Evolutionary conservation across 208 protist genomes (phyloP), one percentile per base, ranked within the genome.

Genomic region (Leishmania aethiopica): DNA sequence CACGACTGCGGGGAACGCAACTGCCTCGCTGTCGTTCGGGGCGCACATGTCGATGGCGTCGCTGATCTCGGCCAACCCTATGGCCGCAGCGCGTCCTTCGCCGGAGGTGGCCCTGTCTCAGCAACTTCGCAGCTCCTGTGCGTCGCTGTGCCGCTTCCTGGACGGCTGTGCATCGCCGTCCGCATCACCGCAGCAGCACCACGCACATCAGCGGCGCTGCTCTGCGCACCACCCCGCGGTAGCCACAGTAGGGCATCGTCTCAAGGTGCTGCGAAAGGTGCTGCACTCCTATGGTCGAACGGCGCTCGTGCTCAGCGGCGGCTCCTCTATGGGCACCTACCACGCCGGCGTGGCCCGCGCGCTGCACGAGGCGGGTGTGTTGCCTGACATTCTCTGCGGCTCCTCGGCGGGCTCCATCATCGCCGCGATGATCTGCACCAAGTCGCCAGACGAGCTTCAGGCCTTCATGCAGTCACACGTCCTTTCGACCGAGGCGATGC

Each of bases 221-320:
- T 37, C 55, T 4, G 70, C 19, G 37, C 19, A 64, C 22, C 7
- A n/a, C 6, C 32, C 47, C 3, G 8, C 60, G 42, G 17, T 19
- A 22, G 1, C 47, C n/a, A 72, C 47, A 28, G 60, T 25, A 22
- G 49, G 17, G 45, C 88, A 90, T 57, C 93, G 94, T 35, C 66
- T 93, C 3, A 57, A 75, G 13, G 87, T 96, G 13, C 82, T 97
- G 37, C 79, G 80, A 45, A 82, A 93, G 74, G 86, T 89, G 49
- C 73, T 89, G 47, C 88, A 84, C 32, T 90, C 91, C n/a, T 95
- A 86, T 78, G 94, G 93, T 15, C 82, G 93, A 4, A 93, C 91
- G n/a, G 93, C 93, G 32, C 85, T 97, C 17, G 82, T 98, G 59
- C 82, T 98, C 25, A 93, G 88, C 78, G 94, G 93, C 32, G 94